These are phyloP conservation scores for Penicillium atrosanguineum DNA, from an alignment of 495 filamentous ascomycete genomes.

Conservation along the genomic window DNA sequence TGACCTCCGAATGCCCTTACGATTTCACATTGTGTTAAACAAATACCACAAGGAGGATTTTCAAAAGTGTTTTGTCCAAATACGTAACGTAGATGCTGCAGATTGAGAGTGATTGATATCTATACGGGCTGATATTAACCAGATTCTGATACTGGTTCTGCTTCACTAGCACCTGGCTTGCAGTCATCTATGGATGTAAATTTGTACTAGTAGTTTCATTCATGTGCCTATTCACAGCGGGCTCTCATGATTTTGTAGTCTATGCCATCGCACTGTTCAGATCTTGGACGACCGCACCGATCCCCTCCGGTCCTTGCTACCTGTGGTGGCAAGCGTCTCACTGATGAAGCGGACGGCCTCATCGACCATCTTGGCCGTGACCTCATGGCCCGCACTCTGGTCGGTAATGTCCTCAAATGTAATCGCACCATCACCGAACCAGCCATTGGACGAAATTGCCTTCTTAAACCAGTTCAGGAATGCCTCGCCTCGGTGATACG, in stretches of 20 bases:
- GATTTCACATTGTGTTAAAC: constrained; percentile 42
- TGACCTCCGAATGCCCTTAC: constrained; percentile 45
- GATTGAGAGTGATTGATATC: not conserved
- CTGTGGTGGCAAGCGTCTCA: constrained; percentile 36
- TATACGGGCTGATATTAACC: not conserved
- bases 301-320: constrained; percentile 20
- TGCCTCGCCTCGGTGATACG: constrained; percentile 63
- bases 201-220: not conserved
- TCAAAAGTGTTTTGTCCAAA: constrained; percentile 13
- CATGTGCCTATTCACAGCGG: not conserved
- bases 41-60: constrained; percentile 44
- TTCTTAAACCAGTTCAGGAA: constrained; percentile 72
- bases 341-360: constrained; percentile 67
- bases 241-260: not conserved
- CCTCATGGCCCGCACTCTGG: constrained; percentile 67
- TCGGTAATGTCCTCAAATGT: constrained; percentile 73
- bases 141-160: not conserved
- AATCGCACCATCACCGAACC: constrained; percentile 58
- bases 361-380: constrained; percentile 67
- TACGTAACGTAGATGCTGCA: not conserved
- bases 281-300: constrained; percentile 43
- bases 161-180: not conserved
- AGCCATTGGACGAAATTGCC: constrained; percentile 49
- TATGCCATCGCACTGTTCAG: constrained; percentile 15
- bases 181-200: not conserved